Percentiles rank a stretch among this genome's conserved stretches.
Conservation (phyloP, 208 protist genomes). For the Kentomonas sorsogonicus region DNA sequence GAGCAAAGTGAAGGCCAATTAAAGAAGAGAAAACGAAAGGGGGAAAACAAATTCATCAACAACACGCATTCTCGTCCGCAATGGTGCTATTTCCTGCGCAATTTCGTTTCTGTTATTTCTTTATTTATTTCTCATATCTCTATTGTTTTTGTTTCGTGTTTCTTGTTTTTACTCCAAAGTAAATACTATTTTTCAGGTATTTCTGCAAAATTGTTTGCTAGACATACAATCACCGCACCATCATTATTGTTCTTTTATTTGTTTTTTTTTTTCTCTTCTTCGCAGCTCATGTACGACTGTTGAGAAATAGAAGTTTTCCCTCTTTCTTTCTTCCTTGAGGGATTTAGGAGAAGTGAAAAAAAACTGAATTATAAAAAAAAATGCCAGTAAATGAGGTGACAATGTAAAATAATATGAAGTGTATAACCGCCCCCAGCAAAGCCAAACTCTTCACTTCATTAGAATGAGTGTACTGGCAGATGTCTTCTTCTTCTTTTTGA, state of each 20-base stretch:
- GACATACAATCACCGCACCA: no score
- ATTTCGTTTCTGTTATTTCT: background rate
- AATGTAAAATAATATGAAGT: no score
- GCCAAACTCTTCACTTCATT: no score
- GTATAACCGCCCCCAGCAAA: no score
- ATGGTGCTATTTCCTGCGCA: slow-evolving; percentile 7
- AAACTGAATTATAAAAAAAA: no score
- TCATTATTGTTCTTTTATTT: background rate
- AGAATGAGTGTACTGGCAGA: no score
- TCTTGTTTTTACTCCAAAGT: background rate
- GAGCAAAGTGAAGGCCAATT: background rate
- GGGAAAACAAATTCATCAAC: slow-evolving; percentile 10
- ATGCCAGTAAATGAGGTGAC: no score
- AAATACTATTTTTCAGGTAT: no score
- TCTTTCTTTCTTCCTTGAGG: background rate
- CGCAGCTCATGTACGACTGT: background rate
- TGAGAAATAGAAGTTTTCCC: background rate
- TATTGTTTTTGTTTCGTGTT: slow-evolving; percentile 10
- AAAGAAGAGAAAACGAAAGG: background rate
- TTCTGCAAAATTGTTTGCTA: no score
- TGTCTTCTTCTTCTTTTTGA: no score
- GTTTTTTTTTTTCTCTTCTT: background rate
- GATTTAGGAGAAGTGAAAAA: no score
- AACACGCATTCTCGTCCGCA: slow-evolving; percentile 12
- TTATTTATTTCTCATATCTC: slow-evolving; percentile 8